Evolutionary conservation across 805 yeast species (phyloP).

Genomic region (Cyberlindnera bimundalis): DNA sequence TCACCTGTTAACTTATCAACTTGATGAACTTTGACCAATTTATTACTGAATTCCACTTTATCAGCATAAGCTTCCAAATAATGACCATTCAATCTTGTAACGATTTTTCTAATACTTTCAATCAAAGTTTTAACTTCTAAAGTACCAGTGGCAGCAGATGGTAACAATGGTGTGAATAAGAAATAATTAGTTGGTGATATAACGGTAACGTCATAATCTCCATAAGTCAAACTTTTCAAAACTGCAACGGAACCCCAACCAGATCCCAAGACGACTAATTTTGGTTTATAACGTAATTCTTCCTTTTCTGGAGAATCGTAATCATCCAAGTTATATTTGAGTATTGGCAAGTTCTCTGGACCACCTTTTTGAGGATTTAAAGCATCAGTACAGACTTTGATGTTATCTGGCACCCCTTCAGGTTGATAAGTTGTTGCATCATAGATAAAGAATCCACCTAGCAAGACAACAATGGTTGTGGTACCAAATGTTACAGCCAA

Average conservation of each 20-base stretch:
- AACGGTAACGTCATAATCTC: slow-evolving; percentile 61
- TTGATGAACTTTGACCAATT: slow-evolving; percentile 53
- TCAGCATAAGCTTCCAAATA: slow-evolving; percentile 62
- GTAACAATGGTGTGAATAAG: slow-evolving; percentile 65
- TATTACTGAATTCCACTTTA: slow-evolving; percentile 51
- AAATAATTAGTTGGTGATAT: slow-evolving; percentile 68
- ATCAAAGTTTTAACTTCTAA: slow-evolving; percentile 59
- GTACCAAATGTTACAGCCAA: slow-evolving; percentile 41
- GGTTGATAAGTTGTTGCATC: slow-evolving; percentile 63
- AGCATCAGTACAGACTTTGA: slow-evolving; percentile 51
- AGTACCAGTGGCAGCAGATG: slow-evolving; percentile 70
- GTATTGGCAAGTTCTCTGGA: slow-evolving; percentile 66
- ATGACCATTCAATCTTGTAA: slow-evolving; percentile 52
- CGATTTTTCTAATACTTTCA: slow-evolving; percentile 60
- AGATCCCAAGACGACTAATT: slow-evolving; percentile 58
- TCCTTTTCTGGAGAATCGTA: slow-evolving; percentile 49
- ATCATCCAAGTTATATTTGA: slow-evolving; percentile 53
- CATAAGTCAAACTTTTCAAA: slow-evolving; percentile 46
- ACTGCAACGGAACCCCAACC: slow-evolving; percentile 73
- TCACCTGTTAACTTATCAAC: slow-evolving; percentile 40
- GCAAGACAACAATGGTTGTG: slow-evolving; percentile 37
- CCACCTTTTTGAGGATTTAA: slow-evolving; percentile 59
- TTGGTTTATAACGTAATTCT: slow-evolving; percentile 45
- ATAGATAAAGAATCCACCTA: slow-evolving; percentile 55
- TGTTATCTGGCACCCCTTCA: slow-evolving; percentile 37